phyloP scores from a whole-genome alignment of 768 basidiomycete species.

The Ephemerocybe angulata region DNA sequence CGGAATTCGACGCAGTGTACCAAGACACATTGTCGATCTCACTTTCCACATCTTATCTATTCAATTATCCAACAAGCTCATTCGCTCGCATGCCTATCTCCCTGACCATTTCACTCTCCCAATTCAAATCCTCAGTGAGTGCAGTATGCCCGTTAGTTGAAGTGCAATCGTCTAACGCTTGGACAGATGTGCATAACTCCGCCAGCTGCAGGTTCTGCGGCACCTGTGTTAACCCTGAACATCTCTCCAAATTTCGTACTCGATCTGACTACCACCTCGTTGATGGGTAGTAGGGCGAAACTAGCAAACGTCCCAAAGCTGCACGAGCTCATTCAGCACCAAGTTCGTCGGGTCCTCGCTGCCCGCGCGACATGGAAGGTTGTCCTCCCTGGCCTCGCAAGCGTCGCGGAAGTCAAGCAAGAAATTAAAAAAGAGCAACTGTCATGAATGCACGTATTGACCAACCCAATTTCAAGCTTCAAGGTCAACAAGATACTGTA shows the following conservation, averaged over 20 bases:
- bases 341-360: conserved; percentile 66
- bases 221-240: conserved; percentile 65
- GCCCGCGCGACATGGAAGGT: conserved; percentile 63
- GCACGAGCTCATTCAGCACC: conserved; percentile 88
- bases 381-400: conserved; percentile 60
- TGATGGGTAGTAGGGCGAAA: conserved; percentile 96
- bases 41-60: conserved; percentile 76
- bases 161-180: conserved; percentile 6
- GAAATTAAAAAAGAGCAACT: conserved; percentile 32
- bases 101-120: conserved; percentile 71
- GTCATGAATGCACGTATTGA: neutral
- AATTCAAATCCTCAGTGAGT: conserved; percentile 66
- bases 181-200: conserved; percentile 60
- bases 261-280: conserved; percentile 81
- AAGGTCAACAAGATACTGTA: neutral
- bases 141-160: neutral
- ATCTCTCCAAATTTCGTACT: conserved; percentile 86
- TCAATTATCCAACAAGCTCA: conserved; percentile 79
- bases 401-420: conserved; percentile 27
- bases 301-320: conserved; percentile 96
- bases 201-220: conserved; percentile 47
- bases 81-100: conserved; percentile 83
- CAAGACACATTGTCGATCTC: conserved; percentile 80
- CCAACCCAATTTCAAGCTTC: too few relatives aligned
- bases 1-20: conserved; percentile 82